Evolutionary conservation across 345 rosid genomes (phyloP).

Genomic region (Murraya paniculata): DNA sequence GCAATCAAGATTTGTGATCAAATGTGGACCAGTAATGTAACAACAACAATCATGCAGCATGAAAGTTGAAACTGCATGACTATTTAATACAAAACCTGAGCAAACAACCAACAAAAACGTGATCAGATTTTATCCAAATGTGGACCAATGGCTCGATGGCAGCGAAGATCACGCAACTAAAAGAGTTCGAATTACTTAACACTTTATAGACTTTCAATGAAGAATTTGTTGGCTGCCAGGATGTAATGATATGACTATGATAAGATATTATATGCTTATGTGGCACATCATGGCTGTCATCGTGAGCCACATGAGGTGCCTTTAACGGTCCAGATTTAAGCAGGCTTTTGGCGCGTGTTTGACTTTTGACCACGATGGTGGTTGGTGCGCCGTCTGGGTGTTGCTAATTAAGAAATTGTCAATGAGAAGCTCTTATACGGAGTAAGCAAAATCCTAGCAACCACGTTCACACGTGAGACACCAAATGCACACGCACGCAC

Average conservation of each 20-base stretch:
- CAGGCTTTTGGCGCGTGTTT: neutral
- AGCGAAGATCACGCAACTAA: conserved; percentile 6
- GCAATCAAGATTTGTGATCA: neutral
- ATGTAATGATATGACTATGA: neutral
- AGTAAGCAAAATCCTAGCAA: neutral
- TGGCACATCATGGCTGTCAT: neutral
- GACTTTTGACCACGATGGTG: neutral
- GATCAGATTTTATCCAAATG: neutral
- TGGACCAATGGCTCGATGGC: conserved; percentile 8
- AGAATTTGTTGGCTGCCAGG: conserved; percentile 4
- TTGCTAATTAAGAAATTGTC: neutral
- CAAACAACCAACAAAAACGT: neutral
- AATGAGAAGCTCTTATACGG: conserved; percentile 6
- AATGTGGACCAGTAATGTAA: neutral
- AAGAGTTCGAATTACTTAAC: neutral
- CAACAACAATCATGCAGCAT: neutral
- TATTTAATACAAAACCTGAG: neutral
- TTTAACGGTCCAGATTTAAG: conserved; percentile 5
- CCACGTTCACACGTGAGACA: conserved; percentile 13
- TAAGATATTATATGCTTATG: neutral
- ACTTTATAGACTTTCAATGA: too few species aligned
- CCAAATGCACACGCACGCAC: neutral
- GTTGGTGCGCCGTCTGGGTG: neutral
- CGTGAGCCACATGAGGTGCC: conserved; percentile 9
- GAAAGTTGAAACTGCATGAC: neutral